phyloP scores from a whole-genome alignment of 495 filamentous ascomycete genomes.

The Neurospora sp. region DNA sequence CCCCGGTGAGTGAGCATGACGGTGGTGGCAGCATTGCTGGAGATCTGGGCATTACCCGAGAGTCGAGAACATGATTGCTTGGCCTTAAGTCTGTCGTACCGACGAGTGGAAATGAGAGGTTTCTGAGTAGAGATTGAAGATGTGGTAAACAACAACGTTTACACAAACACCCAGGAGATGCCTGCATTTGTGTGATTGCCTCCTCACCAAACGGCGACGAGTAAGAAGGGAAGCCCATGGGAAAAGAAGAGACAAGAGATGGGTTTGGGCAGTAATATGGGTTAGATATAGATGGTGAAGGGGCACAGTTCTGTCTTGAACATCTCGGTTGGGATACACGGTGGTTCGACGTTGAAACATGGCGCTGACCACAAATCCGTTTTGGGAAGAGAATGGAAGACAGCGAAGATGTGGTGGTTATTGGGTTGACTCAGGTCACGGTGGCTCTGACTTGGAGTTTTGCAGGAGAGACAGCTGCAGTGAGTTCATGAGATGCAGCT shows the following conservation, averaged over 20 bases:
- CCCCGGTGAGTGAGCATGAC: neutral
- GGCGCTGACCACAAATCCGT: neutral
- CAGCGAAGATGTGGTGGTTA: neutral
- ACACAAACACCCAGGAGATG: neutral
- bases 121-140: neutral
- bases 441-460: neutral
- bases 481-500: neutral
- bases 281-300: neutral
- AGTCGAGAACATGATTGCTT: neutral
- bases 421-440: neutral
- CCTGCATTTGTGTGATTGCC: neutral
- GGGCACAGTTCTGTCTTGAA: neutral
- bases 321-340: neutral
- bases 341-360: neutral
- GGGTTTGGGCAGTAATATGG: neutral
- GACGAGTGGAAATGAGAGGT: neutral
- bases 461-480: neutral
- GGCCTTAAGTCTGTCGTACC: neutral
- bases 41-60: neutral
- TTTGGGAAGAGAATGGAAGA: neutral
- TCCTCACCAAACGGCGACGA: neutral
- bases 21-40: neutral
- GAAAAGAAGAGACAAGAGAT: neutral
- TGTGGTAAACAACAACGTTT: neutral
- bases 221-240: neutral